Base-by-base conservation (phyloP, 805 yeast genomes). In the Jamesozyma piceae region DNA sequence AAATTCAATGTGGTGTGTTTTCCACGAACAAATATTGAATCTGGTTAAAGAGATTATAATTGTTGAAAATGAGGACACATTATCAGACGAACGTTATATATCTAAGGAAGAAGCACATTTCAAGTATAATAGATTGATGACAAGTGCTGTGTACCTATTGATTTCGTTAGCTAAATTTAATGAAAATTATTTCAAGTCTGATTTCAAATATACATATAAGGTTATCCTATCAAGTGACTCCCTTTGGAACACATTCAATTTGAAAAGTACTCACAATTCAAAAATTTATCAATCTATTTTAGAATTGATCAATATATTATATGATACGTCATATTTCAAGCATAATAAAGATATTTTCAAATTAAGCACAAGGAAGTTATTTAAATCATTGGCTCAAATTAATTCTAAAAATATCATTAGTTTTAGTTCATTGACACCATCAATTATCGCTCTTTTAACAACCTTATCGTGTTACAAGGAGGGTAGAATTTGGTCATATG, bases 81-180 rank as follows among this genome's bases (percentile, higher is more conserved):
- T 89, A 18, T 78, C 89, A 2, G 96, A 89, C 53, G 82, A 80
- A 54, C 68, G 95, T 43, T 78, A 75, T 50, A 73, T 78, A 17
- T 71, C 77, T 3, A 72, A 72, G 38, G 84, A 79, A 36, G 95
- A 87, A 46, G 72, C 84, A 0, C 66, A 67, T 24, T 62, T 77
- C 17, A 85, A 84, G 56, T 84, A 78, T 54, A 67, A 69, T 24
- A 65, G 94, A 44, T 69, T 80, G 2, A 54, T 77, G 14, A 68
- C 70, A 30, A 65, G 78, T 5, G 63, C 79, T 1, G 50, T 83
- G 6, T 63, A 63, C 35, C 62, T 81, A 58, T 53, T 80, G n/a
- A 65, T 62, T 1, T 58, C 60, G 28, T 45, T 64, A 37, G 39
- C 66, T 27, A 54, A 49, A 17, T 31, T 43, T 1, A 46, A 49